Base-by-base conservation (phyloP, 2,329 filamentous ascomycete genomes). In the Cercospora zeae-maydis region DNA sequence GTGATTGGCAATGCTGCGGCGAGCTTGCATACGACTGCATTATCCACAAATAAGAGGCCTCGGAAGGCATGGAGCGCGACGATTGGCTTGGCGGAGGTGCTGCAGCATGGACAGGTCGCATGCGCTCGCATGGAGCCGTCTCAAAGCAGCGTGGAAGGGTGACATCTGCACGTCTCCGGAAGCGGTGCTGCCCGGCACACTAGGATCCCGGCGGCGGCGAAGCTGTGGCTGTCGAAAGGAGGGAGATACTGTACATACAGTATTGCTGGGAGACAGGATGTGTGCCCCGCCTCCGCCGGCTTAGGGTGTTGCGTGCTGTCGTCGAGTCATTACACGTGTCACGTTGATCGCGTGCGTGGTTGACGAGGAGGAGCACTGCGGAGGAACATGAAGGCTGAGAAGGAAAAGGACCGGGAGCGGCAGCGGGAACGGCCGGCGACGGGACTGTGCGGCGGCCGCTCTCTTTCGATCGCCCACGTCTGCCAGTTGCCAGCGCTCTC, bases 151-250 rank as follows among this genome's bases (percentile, higher is more conserved):
- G 45, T 59, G 61, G 56, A 64, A 61, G 14, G 61, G 64, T 66
- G 64, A 64, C 62, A 64, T 60, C 59, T 66, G 64, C 64, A 62
- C 6, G 52, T 55, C 64, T 51, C 64, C 59, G 49, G 58, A 62
- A 61, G 47, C 47, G 36, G 6, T 54, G 31, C 31, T n/a, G 45
- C 16, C 34, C 19, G 9, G 13, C 21, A 14, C 14, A 47, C 34
- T 9, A 54, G n/a, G n/a, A n/a, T n/a, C n/a, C 19, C 42, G 14
- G 59, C 31, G 4, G 59, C 51, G 53, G 59, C 60, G 57, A n/a
- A n/a, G n/a, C n/a, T n/a, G n/a, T n/a, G n/a, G n/a, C n/a, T n/a
- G 19, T 51, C 42, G 60, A 49, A 62, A 42, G 11, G 42, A 58
- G 60, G 53, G 42, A 27, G 36, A 33, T 16, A 42, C 36, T 14